These are phyloP conservation scores for Starmerella geochares DNA, from an alignment of 805 yeast species.

Conservation along the genomic window DNA sequence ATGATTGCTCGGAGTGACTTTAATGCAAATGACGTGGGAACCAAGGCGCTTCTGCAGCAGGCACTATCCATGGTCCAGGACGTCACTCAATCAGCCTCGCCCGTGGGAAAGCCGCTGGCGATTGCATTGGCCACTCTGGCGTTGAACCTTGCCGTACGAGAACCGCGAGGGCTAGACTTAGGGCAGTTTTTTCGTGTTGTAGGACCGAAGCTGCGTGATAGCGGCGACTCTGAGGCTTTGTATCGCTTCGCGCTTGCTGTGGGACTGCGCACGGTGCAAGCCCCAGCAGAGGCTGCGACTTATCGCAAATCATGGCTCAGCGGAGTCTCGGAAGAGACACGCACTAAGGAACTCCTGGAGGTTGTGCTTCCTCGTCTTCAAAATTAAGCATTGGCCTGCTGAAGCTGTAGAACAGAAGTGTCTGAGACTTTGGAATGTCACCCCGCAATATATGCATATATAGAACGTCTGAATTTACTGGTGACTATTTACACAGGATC, in stretches of 20 bases:
- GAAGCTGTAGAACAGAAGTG: no score
- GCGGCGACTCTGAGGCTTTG: conserved; percentile 21
- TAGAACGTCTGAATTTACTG: no score
- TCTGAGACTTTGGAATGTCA: no score
- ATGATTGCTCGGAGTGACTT: conserved; percentile 34
- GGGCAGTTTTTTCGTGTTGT: not conserved
- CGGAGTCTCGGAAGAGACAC: conserved; percentile 7
- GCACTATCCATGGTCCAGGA: conserved; percentile 26
- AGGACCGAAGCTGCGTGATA: not conserved
- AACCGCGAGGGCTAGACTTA: conserved; percentile 9
- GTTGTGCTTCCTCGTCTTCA: conserved; percentile 10
- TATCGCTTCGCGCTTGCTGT: conserved; percentile 25
- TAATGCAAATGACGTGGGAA: conserved; percentile 24
- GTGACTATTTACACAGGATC: no score
- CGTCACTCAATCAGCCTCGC: not conserved
- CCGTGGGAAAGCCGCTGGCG: conserved; percentile 19
- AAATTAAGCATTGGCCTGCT: not conserved
- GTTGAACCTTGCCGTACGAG: conserved; percentile 22
- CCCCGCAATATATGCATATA: no score
- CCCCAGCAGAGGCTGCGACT: conserved; percentile 10
- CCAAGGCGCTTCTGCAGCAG: conserved; percentile 26
- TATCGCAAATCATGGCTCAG: conserved; percentile 11
- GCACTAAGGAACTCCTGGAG: conserved; percentile 14
- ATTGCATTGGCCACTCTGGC: conserved; percentile 39
- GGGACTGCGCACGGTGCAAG: conserved; percentile 18